Base-by-base conservation (phyloP, 2,329 filamentous ascomycete species). In the Capronia epimyces region DNA sequence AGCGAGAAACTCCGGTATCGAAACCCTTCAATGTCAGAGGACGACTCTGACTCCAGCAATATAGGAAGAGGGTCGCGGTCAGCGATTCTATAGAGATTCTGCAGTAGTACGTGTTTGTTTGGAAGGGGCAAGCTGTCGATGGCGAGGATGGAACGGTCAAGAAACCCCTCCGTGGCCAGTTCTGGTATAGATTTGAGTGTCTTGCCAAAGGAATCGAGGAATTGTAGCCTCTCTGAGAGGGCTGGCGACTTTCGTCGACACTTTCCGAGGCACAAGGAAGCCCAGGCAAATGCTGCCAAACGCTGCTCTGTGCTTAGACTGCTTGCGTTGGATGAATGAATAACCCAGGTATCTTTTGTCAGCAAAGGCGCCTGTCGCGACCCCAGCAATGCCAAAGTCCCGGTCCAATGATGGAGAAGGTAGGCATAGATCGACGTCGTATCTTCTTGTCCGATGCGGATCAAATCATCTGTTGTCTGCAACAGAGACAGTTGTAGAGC, bases 271-370 rank as follows among this genome's bases (percentile, higher is more conserved):
- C 36, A 20, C 27, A 55, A 45, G 3, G 25, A 24, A 18, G 53
- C 52, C 53, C 53, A 55, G 16, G 53, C 49, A 49, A 52, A 50
- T n/a, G 32, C 29, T 21, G 52, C 16, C 13, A 41, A 29, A 42
- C 49, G 46, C 29, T 52, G 53, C 18, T 46, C 22, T 39, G 31
- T 12, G 25, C 21, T 16, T 6, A 50, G 31, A 31, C 15, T 42
- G 42, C 27, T 44, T 32, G 37, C 3, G 15, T 16, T 20, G n/a
- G 34, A 29, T 34, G 37, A 34, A n/a, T 21, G 29, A n/a, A 15
- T 15, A 22, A 13, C 16, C 53, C 53, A 55, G 10, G 25, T 37
- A 2, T 47, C 15, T 18, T 43, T 39, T 15, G 36, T 52, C 18
- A 51, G 25, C 8, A 43, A 9, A 18, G 21, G 27, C 9, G 27